Evolutionary conservation across 2,329 filamentous ascomycete genomes (phyloP).

Genomic region (Colletotrichum sp.): DNA sequence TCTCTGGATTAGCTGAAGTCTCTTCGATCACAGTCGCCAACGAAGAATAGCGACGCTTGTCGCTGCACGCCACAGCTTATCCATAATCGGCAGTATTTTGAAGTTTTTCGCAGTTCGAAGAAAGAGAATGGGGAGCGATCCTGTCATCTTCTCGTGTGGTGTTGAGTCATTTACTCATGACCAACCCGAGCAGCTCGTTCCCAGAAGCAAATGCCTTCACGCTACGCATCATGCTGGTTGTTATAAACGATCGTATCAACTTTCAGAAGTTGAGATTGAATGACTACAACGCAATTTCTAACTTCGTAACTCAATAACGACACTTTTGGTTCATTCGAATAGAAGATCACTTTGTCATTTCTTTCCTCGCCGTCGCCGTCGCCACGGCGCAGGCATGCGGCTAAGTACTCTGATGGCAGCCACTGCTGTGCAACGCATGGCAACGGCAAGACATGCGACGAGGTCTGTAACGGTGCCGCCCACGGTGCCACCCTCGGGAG

Average conservation of each 20-base stretch:
- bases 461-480: neutral
- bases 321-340: neutral
- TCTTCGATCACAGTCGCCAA: neutral
- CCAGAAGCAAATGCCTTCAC: neutral
- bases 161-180: neutral
- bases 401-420: neutral
- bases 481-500: neutral
- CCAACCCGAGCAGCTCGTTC: neutral
- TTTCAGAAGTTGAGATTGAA: neutral
- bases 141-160: neutral
- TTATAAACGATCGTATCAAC: neutral
- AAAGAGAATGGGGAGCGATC: neutral
- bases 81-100: neutral
- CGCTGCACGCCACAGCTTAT: neutral
- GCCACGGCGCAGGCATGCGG: neutral
- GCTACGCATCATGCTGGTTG: neutral
- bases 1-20: neutral
- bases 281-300: fast-evolving
- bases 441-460: neutral
- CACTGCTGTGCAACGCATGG: neutral
- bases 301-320: neutral
- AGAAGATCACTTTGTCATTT: neutral
- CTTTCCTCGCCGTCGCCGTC: neutral
- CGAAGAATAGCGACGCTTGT: neutral
- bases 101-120: neutral